phyloP scores from a whole-genome alignment of 805 yeast species.

The Kurtzmaniella cleridarum region DNA sequence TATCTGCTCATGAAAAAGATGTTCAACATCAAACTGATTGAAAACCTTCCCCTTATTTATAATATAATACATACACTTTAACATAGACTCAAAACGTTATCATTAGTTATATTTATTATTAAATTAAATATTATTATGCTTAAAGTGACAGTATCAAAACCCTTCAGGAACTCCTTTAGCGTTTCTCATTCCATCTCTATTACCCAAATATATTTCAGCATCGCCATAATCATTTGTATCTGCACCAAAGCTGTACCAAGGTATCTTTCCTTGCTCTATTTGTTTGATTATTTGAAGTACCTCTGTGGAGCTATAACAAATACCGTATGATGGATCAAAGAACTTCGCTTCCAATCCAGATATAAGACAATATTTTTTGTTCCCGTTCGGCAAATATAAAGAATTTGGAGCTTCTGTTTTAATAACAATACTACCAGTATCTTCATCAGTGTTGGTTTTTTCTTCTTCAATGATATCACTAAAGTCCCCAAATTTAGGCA shows the following conservation, averaged over 20 bases:
- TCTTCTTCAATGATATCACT: constrained; percentile 42
- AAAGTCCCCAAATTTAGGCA: constrained; percentile 61
- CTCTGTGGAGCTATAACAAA: constrained; percentile 80
- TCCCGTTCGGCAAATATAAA: constrained; percentile 63
- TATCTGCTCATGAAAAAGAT: constrained; percentile 56
- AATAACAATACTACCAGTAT: constrained; percentile 38
- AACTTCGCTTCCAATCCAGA: constrained; percentile 77
- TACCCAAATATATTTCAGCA: constrained; percentile 37
- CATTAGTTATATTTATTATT: too few relatives aligned
- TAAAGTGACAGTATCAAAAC: too few relatives aligned
- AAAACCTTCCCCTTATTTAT: background rate
- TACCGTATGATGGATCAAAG: constrained; percentile 82
- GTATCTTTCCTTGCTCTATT: constrained; percentile 43
- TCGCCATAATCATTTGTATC: constrained; percentile 51
- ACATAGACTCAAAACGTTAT: too few relatives aligned
- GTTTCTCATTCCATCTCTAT: constrained; percentile 53
- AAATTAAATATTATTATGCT: too few relatives aligned
- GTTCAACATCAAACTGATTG: constrained; percentile 47
- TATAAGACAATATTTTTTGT: constrained; percentile 62
- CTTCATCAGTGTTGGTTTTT: constrained; percentile 33
- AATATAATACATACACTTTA: background rate
- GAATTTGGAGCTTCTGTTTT: constrained; percentile 73
- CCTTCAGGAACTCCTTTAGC: constrained; percentile 90
- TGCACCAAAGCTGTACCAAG: constrained; percentile 47
- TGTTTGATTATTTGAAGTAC: constrained; percentile 62